Evolutionary conservation across 257 asterid species (phyloP), one percentile per base, ranked within the genome.

Genomic region (Henckelia pumila): DNA sequence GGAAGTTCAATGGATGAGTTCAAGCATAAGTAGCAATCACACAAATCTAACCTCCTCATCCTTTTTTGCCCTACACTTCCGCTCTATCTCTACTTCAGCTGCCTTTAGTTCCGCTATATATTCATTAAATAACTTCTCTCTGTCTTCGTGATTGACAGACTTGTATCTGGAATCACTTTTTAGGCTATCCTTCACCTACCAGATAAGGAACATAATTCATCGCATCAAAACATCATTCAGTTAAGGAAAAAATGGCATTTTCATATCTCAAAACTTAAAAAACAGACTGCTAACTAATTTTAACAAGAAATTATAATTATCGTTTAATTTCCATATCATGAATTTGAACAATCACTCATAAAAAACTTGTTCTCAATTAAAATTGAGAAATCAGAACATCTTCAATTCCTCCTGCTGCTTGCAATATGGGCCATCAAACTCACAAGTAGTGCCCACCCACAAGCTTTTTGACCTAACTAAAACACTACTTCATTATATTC

Each of bases 81-180:
- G 84, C 28, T 64, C 83, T 56, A 63, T 74, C 78, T 78, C 88
- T 56, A 80, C 87, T 76, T 86, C 95, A n/a, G 95, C 95, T 67
- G 91, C 86, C 86, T 83, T 91, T 67, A 88, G 77, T 82, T 87
- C 95, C 69, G 86, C 83, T 13, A 84, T 56, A 73, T 81, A 94
- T 78, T 88, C 91, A 67, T 85, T 82, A 77, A 94, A 94, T 71
- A 87, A 72, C 37, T 73, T 75, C 78, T 94, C 99, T 84, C 95
- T 80, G 6, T 91, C 96, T 73, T 94, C 97, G 65, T 87, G 95
- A 84, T 82, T 83, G 73, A 88, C 87, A 60, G 92, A 80, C 81
- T 84, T 94, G 89, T 91, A 91, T 58, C 99, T 80, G 57, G 93
- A 91, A 82, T 94, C 97, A 83, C 78, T 66, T 79, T 86, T 87